Percentiles rank a stretch among this genome's conserved stretches.
These are phyloP conservation scores for Myxozyma melibiosi DNA, from an alignment of 805 yeast species.

Conservation along the genomic window DNA sequence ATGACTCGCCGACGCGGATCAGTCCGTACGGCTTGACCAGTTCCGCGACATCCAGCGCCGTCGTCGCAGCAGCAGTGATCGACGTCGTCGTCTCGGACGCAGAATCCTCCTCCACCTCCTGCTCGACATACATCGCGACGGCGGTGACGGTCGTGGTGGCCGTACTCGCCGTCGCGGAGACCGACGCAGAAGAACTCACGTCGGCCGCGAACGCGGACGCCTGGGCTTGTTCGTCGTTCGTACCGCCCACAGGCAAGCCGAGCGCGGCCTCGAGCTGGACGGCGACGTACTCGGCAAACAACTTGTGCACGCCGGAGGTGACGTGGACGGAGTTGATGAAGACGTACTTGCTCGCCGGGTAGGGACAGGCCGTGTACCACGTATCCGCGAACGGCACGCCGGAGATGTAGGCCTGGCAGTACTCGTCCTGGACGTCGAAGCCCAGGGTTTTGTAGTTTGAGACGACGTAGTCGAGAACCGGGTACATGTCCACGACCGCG, in stretches of 20 bases:
- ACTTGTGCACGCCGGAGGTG: slow-evolving; percentile 20
- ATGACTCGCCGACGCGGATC: too few species aligned
- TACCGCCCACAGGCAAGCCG: not conserved
- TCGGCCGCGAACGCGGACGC: too few species aligned
- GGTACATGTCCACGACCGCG: slow-evolving; percentile 10
- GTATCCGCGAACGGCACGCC: slow-evolving; percentile 20
- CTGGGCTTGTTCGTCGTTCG: too few species aligned
- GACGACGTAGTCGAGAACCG: not conserved
- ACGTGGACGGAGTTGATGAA: slow-evolving; percentile 25
- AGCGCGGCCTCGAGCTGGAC: not conserved
- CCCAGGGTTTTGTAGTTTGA: slow-evolving; percentile 3
- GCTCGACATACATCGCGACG: too few species aligned
- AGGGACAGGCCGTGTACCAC: slow-evolving; percentile 6
- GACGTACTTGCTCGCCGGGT: slow-evolving; percentile 15
- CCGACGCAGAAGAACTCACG: too few species aligned
- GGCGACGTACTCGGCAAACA: slow-evolving; percentile 12
- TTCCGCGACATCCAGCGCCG: too few species aligned
- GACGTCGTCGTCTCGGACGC: too few species aligned
- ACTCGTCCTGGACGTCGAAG: slow-evolving; percentile 4
- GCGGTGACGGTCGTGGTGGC: too few species aligned
- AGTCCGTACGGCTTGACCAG: too few species aligned
- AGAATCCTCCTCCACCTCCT: too few species aligned
- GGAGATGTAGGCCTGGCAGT: slow-evolving; percentile 11
- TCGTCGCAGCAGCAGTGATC: too few species aligned
- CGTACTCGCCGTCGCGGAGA: too few species aligned